Evolutionary conservation across 768 basidiomycete genomes (phyloP), one percentile per base, ranked within the genome.

Genomic region (Tricholomella constricta): DNA sequence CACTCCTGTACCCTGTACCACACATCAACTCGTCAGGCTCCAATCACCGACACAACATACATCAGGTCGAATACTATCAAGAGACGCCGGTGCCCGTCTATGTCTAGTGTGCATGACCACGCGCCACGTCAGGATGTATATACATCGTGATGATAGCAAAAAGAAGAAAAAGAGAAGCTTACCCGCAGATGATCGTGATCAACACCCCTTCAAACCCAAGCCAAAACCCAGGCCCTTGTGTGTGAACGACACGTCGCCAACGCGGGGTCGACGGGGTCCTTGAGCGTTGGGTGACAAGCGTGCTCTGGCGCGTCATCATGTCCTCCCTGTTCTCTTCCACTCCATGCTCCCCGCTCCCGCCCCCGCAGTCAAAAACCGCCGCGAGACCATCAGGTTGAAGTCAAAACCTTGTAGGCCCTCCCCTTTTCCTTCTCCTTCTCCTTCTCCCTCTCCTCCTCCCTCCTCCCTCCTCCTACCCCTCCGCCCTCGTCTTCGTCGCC

Each of bases 181-280:
- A 73, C 72, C 43, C 53, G 55, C 14, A 74, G 58, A 47, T 78
- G 74, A 26, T 76, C 74, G n/a, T n/a, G 56, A 76, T 57, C 51
- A 78, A 51, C 10, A 74, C 55, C 1, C 71, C 73, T 34, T 66
- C 52, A 50, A 61, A 73, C 0, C 36, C 22, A 22, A 41, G 19
- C 38, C 17, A 57, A 62, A 6, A 29, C 4, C 11, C 49, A 35
- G 10, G 49, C 45, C 29, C 29, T 6, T 31, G 6, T 1, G 57
- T 52, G 6, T n/a, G n/a, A 3, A 43, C 55, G 10, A 14, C 1
- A 68, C 58, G 52, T 65, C 6, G 67, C 65, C 29, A 77, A 49
- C 23, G 51, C 38, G 22, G 65, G 60, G n/a, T 19, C 27, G 0
- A 72, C 62, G 7, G 48, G 48, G 40, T 67, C 66, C 2, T 32